Evolutionary conservation across 2,329 filamentous ascomycete species (phyloP).

Genomic region (Colletotrichum noveboracense): DNA sequence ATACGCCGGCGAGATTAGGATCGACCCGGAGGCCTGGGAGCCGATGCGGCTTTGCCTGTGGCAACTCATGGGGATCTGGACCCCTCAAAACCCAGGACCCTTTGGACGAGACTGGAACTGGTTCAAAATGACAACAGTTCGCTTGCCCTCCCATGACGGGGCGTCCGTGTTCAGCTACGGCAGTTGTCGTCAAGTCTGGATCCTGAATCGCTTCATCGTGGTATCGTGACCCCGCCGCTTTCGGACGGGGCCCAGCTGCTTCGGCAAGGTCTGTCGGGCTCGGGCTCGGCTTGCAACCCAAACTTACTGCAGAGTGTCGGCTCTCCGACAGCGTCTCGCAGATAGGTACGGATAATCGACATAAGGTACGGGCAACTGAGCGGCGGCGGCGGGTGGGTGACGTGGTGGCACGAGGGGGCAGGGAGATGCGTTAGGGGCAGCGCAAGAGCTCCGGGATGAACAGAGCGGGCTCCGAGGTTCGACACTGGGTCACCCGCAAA

Average conservation of each 20-base stretch:
- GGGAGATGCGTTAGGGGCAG: neutral
- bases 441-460: neutral
- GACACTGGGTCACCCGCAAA: neutral
- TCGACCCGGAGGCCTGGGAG: neutral
- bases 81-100: neutral
- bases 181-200: neutral
- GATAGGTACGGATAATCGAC: neutral
- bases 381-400: neutral
- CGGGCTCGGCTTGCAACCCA: neutral
- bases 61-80: neutral
- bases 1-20: slow-evolving; percentile 3
- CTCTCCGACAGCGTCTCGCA: neutral
- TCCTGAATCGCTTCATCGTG: neutral
- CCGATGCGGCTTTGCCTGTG: neutral
- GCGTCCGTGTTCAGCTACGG: neutral
- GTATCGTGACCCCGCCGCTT: neutral
- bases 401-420: neutral
- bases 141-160: neutral
- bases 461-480: neutral
- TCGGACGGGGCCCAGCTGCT: neutral
- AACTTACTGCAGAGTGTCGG: neutral
- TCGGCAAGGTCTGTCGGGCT: neutral
- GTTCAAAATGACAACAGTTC: neutral
- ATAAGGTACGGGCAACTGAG: neutral
- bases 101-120: neutral